These are phyloP conservation scores for Termitomyces sp. DNA, from an alignment of 768 basidiomycete genomes.

Conservation along the genomic window DNA sequence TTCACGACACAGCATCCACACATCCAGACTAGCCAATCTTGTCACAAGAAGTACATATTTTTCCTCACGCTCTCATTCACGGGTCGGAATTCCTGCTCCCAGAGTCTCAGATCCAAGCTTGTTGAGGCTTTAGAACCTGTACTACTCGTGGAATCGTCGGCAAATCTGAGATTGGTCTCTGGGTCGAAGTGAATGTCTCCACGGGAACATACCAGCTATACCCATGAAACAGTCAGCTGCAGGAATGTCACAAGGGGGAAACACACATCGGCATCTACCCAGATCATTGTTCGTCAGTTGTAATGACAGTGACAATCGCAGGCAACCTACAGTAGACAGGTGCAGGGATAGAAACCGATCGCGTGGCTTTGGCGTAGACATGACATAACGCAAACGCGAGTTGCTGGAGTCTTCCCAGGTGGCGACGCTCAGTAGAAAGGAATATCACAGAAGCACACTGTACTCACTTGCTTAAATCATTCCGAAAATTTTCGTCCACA, in stretches of 20 bases:
- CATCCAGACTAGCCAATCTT: neutral
- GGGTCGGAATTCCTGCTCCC: constrained; percentile 15
- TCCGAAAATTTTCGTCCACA: constrained; percentile 26
- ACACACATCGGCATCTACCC: constrained; percentile 50
- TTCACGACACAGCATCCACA: neutral
- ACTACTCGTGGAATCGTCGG: constrained; percentile 18
- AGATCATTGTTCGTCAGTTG: constrained; percentile 2
- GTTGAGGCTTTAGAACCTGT: constrained; percentile 6
- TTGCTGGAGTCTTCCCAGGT: constrained; percentile 30
- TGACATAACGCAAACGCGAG: constrained; percentile 52
- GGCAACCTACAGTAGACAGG: constrained; percentile 56
- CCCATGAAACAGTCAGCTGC: constrained; percentile 1
- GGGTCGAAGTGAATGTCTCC: constrained; percentile 40
- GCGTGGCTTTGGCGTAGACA: constrained; percentile 61
- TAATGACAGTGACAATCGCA: neutral
- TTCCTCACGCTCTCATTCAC: constrained; percentile 12
- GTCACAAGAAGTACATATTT: constrained; percentile 20
- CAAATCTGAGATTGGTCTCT: constrained; percentile 13
- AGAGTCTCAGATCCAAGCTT: constrained; percentile 16
- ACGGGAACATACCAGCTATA: constrained; percentile 44
- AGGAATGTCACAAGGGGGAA: constrained; percentile 3
- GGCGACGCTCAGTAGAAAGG: neutral
- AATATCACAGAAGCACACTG: neutral
- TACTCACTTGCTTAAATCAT: constrained; percentile 20
- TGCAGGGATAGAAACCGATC: constrained; percentile 67